Percentiles rank a stretch among this genome's conserved stretches.
These are phyloP conservation scores for Claviceps sp. DNA, from an alignment of 2,329 filamentous ascomycete genomes.

Conservation along the genomic window DNA sequence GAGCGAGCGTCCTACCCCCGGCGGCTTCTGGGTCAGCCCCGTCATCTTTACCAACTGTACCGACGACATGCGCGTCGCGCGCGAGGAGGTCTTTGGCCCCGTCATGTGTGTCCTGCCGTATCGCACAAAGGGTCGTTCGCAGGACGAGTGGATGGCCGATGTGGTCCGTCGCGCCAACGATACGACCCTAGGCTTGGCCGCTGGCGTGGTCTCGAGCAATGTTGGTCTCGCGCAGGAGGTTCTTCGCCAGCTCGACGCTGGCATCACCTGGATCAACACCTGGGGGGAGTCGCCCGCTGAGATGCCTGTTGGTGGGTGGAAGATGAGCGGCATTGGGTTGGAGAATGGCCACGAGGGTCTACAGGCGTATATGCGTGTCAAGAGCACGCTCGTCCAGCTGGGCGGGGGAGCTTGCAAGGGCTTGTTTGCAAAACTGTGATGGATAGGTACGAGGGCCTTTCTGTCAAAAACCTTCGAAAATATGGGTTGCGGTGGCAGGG, in stretches of 20 bases:
- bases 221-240: constrained; percentile 61
- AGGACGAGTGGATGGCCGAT: constrained; percentile 42
- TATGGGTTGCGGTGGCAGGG: no score
- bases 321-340: constrained; percentile 74
- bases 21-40: constrained; percentile 74
- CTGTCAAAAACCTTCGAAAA: no score
- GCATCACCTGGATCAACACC: constrained; percentile 86
- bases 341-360: constrained; percentile 75
- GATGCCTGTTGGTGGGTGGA: constrained; percentile 90
- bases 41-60: constrained; percentile 80
- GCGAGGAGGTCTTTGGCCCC: constrained; percentile 80
- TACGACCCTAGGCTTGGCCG: constrained; percentile 67
- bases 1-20: constrained; percentile 32
- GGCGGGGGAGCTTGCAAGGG: constrained; percentile 45
- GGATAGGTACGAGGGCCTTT: neutral
- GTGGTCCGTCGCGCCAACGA: constrained; percentile 61
- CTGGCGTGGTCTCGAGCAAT: constrained; percentile 69
- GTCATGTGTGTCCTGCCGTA: constrained; percentile 75
- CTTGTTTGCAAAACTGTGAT: constrained; percentile 58
- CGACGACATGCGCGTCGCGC: constrained; percentile 65
- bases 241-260: constrained; percentile 58
- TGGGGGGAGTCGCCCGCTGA: constrained; percentile 89
- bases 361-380: constrained; percentile 72
- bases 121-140: constrained; percentile 27
- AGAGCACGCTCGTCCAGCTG: constrained; percentile 80